Conservation (phyloP, 495 filamentous ascomycete species). For the Aspergillus steynii region DNA sequence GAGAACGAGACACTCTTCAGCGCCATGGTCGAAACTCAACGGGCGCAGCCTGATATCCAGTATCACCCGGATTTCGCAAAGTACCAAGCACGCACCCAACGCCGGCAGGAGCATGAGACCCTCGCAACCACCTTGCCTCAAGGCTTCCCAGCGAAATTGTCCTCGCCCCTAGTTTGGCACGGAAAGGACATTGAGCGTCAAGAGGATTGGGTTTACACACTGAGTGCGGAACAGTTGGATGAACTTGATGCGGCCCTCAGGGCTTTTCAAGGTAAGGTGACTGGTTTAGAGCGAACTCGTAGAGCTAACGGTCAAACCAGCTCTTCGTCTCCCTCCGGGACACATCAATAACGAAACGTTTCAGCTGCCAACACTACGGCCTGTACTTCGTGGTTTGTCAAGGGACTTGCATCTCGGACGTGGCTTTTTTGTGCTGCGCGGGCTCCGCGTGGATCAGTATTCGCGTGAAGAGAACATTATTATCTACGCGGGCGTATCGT, state of each 20-base stretch:
- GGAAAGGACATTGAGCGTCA: conserved; percentile 43
- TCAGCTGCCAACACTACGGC: conserved; percentile 50
- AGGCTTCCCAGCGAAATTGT: conserved; percentile 47
- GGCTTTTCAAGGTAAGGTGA: conserved; percentile 48
- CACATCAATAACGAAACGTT: conserved; percentile 52
- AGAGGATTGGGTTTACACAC: conserved; percentile 52
- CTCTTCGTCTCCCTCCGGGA: conserved; percentile 40
- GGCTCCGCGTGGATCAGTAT: conserved; percentile 46
- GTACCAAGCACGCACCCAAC: conserved; percentile 46
- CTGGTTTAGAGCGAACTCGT: not conserved
- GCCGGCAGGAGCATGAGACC: conserved; percentile 37
- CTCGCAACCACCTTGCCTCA: conserved; percentile 38
- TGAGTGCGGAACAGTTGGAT: conserved; percentile 42
- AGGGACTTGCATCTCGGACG: conserved; percentile 49
- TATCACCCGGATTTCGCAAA: conserved; percentile 53
- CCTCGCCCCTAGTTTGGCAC: conserved; percentile 54
- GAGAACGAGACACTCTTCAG: not conserved
- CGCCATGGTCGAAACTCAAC: not conserved
- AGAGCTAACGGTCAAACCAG: conserved; percentile 17
- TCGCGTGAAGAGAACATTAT: conserved; percentile 54
- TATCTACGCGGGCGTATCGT: conserved; percentile 62
- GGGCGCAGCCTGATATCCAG: conserved; percentile 20
- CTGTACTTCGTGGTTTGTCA: conserved; percentile 44
- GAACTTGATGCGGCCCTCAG: conserved; percentile 53
- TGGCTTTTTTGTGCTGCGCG: conserved; percentile 60